A percentile compares a stretch with the other conserved stretches of the same genome.
Evolutionary conservation across 768 basidiomycete genomes (phyloP).

Genomic region (Multifurca ochricompacta): DNA sequence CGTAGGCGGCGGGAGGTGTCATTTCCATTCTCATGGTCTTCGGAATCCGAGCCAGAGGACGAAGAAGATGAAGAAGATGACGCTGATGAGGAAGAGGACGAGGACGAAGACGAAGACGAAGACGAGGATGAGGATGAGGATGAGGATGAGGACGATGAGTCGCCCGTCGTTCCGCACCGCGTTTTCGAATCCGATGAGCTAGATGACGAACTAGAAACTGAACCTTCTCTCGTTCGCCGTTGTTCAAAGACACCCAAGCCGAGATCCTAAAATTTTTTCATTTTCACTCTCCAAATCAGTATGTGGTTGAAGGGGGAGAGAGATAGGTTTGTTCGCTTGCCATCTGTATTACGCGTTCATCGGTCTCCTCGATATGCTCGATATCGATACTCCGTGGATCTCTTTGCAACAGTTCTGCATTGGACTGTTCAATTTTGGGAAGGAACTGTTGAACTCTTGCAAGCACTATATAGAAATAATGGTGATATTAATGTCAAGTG

Average conservation of each 20-base stretch:
- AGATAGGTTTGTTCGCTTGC: conserved; percentile 25
- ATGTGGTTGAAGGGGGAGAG: neutral
- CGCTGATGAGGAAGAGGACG: too few species aligned
- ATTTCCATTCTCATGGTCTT: neutral
- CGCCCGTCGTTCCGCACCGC: neutral
- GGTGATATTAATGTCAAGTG: neutral
- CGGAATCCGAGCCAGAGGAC: neutral
- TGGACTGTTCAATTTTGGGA: conserved; percentile 58
- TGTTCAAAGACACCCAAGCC: conserved; percentile 26
- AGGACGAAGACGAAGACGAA: too few species aligned
- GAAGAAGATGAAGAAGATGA: neutral
- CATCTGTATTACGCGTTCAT: conserved; percentile 58
- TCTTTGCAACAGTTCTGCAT: conserved; percentile 40
- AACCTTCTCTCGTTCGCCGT: conserved; percentile 8
- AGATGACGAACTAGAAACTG: conserved; percentile 17
- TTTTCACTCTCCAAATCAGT: neutral
- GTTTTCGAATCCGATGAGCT: conserved; percentile 1
- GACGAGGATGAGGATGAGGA: neutral
- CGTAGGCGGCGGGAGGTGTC: neutral
- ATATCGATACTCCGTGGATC: conserved; percentile 61
- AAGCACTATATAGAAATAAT: conserved; percentile 51
- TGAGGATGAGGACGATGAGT: neutral
- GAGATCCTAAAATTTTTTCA: conserved; percentile 17
- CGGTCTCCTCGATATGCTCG: conserved; percentile 47
- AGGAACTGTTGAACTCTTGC: conserved; percentile 60